Base-by-base conservation (phyloP, 768 basidiomycete genomes). In the Rhodosporidiobolus odoratus region DNA sequence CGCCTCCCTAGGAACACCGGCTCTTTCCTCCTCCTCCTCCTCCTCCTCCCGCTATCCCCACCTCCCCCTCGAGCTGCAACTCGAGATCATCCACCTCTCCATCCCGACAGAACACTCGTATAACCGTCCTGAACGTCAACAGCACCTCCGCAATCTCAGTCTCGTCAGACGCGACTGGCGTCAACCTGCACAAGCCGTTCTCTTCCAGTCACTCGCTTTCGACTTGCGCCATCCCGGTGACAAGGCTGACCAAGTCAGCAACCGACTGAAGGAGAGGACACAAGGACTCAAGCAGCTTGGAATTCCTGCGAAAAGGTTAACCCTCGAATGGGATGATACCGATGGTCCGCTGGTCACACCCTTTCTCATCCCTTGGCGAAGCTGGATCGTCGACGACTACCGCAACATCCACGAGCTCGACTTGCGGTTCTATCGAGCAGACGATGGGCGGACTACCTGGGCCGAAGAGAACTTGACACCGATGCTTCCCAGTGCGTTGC, bases 161-260 rank as follows among this genome's bases (percentile, higher is more conserved):
- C 37, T n/a, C 25, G 57, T 58, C 25, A 3, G 7, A 23, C 25
- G 25, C 12, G 2, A 5, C 38, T 58, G 38, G 57, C 38, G 23
- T 2, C 23, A 15, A 9, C 1, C 15, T 21, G 57, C 57, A 3
- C 53, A 56, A 30, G 25, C 37, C 32, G 1, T 10, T 9, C 59
- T 61, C 23, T 62, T 69, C 48, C 53, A 58, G 41, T 38, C 45
- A 2, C 58, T 70, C 32, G 58, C 34, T 37, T 70, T 65, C 62
- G 30, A 35, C 37, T 37, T 45, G 17, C 56, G 54, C 54, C 32
- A 48, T 12, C 17, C 47, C 30, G 27, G 1, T 15, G 30, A 45
- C 41, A 5, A 43, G 10, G 54, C 62, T 9, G 61, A 41, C 13
- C 19, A 3, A 10, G 35, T n/a, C 35, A 8, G 34, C 34, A 37